phyloP scores from a whole-genome alignment of 139 green algal species.

The Closterium sp. region DNA sequence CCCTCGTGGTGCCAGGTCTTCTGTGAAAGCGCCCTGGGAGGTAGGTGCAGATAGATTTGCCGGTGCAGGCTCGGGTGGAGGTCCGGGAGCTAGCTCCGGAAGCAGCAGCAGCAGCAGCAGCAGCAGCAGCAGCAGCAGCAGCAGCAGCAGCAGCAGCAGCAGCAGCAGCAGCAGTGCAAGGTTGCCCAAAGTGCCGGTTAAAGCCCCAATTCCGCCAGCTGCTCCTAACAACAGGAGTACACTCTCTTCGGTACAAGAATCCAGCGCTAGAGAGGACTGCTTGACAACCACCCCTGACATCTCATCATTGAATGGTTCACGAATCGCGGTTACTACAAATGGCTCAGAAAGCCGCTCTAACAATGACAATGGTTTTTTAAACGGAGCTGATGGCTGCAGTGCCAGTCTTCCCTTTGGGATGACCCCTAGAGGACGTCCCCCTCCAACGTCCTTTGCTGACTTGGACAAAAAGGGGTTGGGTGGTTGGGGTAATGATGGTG shows the following conservation, averaged over 20 bases:
- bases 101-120: neutral
- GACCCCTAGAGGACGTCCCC: neutral
- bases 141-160: neutral
- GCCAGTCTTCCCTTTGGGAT: neutral
- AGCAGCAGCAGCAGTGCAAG: neutral
- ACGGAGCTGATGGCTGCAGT: neutral
- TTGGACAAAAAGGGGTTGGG: neutral
- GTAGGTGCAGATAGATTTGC: neutral
- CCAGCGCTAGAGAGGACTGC: neutral
- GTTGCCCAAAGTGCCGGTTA: neutral
- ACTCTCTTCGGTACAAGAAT: neutral
- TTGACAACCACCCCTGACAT: neutral
- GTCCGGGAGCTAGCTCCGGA: neutral
- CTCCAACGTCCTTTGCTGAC: neutral
- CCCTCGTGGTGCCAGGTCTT: neutral
- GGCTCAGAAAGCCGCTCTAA: neutral
- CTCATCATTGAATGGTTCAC: neutral
- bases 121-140: neutral
- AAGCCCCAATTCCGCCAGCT: neutral
- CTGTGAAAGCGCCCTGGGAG: neutral
- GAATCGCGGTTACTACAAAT: neutral
- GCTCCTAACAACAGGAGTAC: neutral
- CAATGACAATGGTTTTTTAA: neutral
- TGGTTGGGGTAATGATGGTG: neutral
- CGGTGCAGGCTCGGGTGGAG: neutral